phyloP scores from a whole-genome alignment of 805 yeast genomes.

The Ogataea trehaloabstinens region DNA sequence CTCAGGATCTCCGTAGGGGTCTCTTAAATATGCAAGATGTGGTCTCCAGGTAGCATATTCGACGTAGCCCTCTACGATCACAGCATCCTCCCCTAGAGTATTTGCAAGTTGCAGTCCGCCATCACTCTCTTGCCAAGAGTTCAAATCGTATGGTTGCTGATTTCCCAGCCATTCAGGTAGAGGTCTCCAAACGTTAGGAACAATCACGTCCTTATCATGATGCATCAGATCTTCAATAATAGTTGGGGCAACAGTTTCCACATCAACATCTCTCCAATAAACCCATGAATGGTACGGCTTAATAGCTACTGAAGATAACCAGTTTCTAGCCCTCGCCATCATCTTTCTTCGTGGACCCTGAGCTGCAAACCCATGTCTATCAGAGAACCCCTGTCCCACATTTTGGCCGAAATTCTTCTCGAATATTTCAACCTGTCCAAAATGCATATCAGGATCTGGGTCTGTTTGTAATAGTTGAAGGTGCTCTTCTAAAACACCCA shows the following conservation, averaged over 20 bases:
- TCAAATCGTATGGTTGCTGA: conserved; percentile 81
- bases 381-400: conserved; percentile 90
- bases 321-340: conserved; percentile 95
- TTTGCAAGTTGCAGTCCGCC: conserved; percentile 79
- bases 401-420: conserved; percentile 93
- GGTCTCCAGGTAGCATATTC: conserved; percentile 99
- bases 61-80: conserved; percentile 94
- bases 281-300: conserved; percentile 95
- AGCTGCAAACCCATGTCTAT: conserved; percentile 92
- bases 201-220: conserved; percentile 87
- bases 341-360: conserved; percentile 93
- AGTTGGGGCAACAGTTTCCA: conserved; percentile 84
- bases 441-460: conserved; percentile 57
- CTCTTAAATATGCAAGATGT: conserved; percentile 90
- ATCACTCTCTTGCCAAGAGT: conserved; percentile 83
- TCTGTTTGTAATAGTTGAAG: conserved; percentile 64
- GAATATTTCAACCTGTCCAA: conserved; percentile 82
- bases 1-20: conserved; percentile 92
- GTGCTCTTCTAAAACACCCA: conserved; percentile 60
- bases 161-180: conserved; percentile 82
- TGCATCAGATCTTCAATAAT: conserved; percentile 90
- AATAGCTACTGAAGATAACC: conserved; percentile 84
- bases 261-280: conserved; percentile 97
- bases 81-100: conserved; percentile 84
- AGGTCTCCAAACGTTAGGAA: conserved; percentile 93